Conservation (phyloP, 2,329 filamentous ascomycete species). For the Chrysosporium keratinophilum region DNA sequence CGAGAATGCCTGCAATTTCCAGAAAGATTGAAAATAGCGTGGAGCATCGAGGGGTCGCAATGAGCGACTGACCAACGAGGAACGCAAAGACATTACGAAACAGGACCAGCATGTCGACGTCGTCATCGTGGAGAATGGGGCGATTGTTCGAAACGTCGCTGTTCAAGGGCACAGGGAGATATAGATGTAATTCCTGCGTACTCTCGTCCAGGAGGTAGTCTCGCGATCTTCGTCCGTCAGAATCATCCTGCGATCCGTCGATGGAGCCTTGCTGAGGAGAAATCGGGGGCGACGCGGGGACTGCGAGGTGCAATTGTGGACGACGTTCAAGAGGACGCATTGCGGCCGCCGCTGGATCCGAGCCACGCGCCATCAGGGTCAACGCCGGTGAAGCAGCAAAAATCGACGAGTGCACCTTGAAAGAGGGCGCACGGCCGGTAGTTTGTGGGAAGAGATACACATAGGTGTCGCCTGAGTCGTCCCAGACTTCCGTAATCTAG, state of each 20-base stretch:
- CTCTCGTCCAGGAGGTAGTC: constrained; percentile 41
- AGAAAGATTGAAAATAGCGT: constrained; percentile 52
- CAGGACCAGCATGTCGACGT: constrained; percentile 48
- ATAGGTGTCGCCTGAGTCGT: constrained; percentile 51
- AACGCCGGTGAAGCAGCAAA: constrained; percentile 49
- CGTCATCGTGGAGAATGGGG: constrained; percentile 34
- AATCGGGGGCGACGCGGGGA: constrained; percentile 23
- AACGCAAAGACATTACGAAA: constrained; percentile 57
- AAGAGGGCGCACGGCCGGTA: constrained; percentile 48
- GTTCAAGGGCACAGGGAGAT: constrained; percentile 48
- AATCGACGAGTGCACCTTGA: constrained; percentile 50
- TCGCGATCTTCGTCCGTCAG: constrained; percentile 40
- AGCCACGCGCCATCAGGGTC: constrained; percentile 46
- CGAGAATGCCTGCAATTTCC: constrained; percentile 48
- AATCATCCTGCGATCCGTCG: constrained; percentile 30
- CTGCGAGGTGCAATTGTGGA: constrained; percentile 25
- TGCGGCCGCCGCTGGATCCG: constrained; percentile 34
- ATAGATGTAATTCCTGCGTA: constrained; percentile 44
- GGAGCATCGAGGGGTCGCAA: constrained; percentile 47
- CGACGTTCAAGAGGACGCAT: constrained; percentile 21
- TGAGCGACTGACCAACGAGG: constrained; percentile 50
- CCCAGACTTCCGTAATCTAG: constrained; percentile 46
- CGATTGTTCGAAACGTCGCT: constrained; percentile 37
- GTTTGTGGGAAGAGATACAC: constrained; percentile 53
- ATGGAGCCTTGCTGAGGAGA: constrained; percentile 22